Evolutionary conservation across 2,329 filamentous ascomycete species (phyloP).

Genomic region (Escovopsis sp.): DNA sequence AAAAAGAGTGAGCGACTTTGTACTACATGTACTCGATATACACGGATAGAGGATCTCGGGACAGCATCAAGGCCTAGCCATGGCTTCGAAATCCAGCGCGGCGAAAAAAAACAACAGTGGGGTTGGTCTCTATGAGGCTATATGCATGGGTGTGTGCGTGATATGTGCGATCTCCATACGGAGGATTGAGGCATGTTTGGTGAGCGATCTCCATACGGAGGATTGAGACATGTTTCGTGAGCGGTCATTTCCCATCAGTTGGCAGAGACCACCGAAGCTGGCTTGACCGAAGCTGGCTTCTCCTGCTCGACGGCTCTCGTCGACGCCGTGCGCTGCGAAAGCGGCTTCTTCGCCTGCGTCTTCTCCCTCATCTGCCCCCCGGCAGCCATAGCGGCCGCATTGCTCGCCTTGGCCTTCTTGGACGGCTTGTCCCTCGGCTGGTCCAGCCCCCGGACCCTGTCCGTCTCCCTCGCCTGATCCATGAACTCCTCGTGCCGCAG

Average conservation of each 20-base stretch:
- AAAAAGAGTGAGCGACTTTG: too few species aligned
- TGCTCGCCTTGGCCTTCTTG: slow-evolving; percentile 15
- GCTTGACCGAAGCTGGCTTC: slow-evolving; percentile 13
- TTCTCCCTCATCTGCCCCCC: slow-evolving; percentile 27
- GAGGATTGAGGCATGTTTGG: too few species aligned
- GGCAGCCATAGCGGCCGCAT: slow-evolving; percentile 30
- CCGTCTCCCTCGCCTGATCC: slow-evolving; percentile 47
- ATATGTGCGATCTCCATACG: too few species aligned
- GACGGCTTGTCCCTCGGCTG: slow-evolving; percentile 23
- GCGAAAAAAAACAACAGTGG: too few species aligned
- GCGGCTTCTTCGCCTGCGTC: slow-evolving; percentile 16
- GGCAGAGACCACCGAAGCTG: slow-evolving; percentile 10
- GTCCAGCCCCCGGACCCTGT: slow-evolving; percentile 46
- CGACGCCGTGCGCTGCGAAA: slow-evolving; percentile 19
- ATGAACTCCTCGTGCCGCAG: slow-evolving; percentile 50
- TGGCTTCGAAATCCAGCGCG: neutral
- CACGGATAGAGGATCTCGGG: too few species aligned
- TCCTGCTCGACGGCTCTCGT: slow-evolving; percentile 10
- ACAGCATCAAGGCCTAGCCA: neutral
- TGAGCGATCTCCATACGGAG: too few species aligned
- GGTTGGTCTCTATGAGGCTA: too few species aligned
- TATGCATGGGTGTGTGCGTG: too few species aligned
- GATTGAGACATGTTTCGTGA: neutral
- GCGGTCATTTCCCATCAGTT: slow-evolving; percentile 3
- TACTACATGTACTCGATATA: too few species aligned